Evolutionary conservation across 2,329 filamentous ascomycete species (phyloP).

Genomic region (Trichoderma pleuroti): DNA sequence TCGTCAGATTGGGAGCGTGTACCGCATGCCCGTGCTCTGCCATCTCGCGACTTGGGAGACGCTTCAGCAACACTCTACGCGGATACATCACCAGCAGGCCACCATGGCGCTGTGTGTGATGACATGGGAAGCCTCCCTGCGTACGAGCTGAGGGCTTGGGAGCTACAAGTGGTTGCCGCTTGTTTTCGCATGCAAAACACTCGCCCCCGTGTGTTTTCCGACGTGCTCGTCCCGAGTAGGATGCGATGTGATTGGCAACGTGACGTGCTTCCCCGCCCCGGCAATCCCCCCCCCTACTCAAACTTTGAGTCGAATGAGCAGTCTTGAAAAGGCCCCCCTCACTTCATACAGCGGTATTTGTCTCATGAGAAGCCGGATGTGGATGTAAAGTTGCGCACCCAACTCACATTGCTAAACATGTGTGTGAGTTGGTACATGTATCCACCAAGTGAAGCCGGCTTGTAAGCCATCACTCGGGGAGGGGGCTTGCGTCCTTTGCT

Average conservation of each 20-base stretch:
- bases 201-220: neutral
- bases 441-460: neutral
- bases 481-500: neutral
- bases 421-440: neutral
- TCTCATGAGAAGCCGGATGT: neutral
- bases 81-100: neutral
- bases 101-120: neutral
- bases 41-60: neutral
- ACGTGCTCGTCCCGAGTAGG: neutral
- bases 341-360: neutral
- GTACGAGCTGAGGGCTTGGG: constrained; percentile 1
- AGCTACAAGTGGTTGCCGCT: neutral
- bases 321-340: neutral
- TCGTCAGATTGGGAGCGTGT: neutral
- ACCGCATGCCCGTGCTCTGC: neutral
- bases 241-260: neutral
- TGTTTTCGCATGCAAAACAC: neutral
- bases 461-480: neutral
- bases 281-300: neutral
- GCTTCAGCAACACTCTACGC: neutral
- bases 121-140: neutral
- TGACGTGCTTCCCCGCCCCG: neutral
- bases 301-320: neutral
- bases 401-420: neutral
- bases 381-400: neutral